Percentiles rank a stretch among this genome's conserved stretches.
phyloP scores from a whole-genome alignment of 441 rosid genomes.

The Brassica hybrid region DNA sequence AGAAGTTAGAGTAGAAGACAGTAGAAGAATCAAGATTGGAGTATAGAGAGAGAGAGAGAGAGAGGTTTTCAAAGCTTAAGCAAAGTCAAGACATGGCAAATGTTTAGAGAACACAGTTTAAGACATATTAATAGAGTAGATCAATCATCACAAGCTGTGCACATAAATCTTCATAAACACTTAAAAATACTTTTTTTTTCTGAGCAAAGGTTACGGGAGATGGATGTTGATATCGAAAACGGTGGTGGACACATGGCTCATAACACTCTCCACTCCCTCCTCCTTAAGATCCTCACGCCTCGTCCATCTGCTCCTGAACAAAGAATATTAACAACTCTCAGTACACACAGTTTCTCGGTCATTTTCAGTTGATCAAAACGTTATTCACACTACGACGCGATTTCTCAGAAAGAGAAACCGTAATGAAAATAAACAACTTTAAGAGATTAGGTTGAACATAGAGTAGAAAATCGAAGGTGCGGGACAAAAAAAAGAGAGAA shows the following conservation, averaged over 20 bases:
- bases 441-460: not conserved
- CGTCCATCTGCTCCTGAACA: slow-evolving; percentile 40
- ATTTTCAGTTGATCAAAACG: too few relatives aligned
- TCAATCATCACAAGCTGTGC: not conserved
- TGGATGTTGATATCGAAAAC: not conserved
- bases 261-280: not conserved
- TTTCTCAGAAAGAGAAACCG: too few relatives aligned
- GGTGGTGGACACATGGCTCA: not conserved
- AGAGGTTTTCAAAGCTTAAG: not conserved
- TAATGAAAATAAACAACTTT: not conserved
- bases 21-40: not conserved
- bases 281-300: slow-evolving; percentile 22
- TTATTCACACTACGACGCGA: too few relatives aligned
- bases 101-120: not conserved
- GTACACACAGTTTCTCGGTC: not conserved
- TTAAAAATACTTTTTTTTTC: not conserved
- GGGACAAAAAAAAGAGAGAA: not conserved
- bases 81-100: not conserved
- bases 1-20: too few relatives aligned
- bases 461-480: not conserved
- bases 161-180: not conserved
- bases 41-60: not conserved
- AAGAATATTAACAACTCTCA: slow-evolving; percentile 15
- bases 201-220: too few relatives aligned
- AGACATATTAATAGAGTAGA: not conserved